These are phyloP conservation scores for Clonostachys rosea DNA, from an alignment of 2,329 filamentous ascomycete genomes.

Conservation along the genomic window DNA sequence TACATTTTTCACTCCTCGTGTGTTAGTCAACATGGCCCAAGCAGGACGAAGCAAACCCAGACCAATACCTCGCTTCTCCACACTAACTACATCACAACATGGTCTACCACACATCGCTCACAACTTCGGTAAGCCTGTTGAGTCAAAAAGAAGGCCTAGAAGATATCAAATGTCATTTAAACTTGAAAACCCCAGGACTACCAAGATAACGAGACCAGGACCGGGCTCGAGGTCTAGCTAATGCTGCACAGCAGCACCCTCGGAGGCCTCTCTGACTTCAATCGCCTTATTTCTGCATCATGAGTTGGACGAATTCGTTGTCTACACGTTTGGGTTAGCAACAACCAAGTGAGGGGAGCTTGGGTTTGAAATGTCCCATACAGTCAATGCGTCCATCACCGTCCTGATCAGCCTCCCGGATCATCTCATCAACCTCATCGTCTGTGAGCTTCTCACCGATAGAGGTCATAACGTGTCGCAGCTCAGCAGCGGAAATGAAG, in stretches of 20 bases:
- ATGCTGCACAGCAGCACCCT: too few relatives aligned
- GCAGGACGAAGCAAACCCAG: too few relatives aligned
- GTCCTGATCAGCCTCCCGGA: conserved; percentile 85
- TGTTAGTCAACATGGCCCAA: too few relatives aligned
- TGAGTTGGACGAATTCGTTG: conserved; percentile 90
- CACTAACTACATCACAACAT: conserved; percentile 7
- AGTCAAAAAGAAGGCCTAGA: too few relatives aligned
- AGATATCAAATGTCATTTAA: too few relatives aligned
- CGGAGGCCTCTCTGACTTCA: not conserved
- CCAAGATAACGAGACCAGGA: too few relatives aligned
- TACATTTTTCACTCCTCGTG: too few relatives aligned
- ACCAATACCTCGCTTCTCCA: conserved; percentile 3
- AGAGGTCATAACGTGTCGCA: conserved; percentile 88
- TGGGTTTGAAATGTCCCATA: conserved; percentile 37
- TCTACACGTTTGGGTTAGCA: conserved; percentile 33
- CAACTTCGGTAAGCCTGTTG: too few relatives aligned
- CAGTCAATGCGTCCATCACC: conserved; percentile 87
- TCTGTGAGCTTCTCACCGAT: conserved; percentile 90
- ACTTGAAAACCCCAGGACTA: too few relatives aligned
- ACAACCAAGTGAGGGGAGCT: not conserved
- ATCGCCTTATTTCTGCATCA: conserved; percentile 81
- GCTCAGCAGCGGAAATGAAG: conserved; percentile 83
- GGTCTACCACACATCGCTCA: too few relatives aligned
- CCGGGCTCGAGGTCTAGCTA: too few relatives aligned
- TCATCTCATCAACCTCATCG: conserved; percentile 91